Evolutionary conservation across 768 basidiomycete genomes (phyloP).

Genomic region (Trametes cubensis): DNA sequence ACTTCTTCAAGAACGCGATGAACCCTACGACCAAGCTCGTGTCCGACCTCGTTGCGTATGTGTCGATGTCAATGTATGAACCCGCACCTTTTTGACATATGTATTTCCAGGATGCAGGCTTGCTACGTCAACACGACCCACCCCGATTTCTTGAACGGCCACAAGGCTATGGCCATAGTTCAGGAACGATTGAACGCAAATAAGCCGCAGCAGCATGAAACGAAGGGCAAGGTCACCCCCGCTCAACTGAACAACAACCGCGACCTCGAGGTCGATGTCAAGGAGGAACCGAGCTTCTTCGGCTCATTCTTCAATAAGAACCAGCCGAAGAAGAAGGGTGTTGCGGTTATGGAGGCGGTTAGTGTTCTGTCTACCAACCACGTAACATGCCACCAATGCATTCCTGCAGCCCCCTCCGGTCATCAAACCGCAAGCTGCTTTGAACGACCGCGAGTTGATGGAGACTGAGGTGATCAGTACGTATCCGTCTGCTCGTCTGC

Average conservation of each 20-base stretch:
- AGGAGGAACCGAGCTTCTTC: slow-evolving; percentile 91
- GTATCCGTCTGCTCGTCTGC: slow-evolving; percentile 37
- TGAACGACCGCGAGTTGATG: slow-evolving; percentile 95
- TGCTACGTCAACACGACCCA: slow-evolving; percentile 99
- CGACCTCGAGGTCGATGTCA: slow-evolving; percentile 89
- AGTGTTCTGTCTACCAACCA: slow-evolving; percentile 4
- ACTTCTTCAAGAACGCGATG: slow-evolving; percentile 96
- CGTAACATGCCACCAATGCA: slow-evolving; percentile 23
- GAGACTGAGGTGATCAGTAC: slow-evolving; percentile 99
- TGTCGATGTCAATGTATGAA: neutral
- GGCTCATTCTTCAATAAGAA: slow-evolving; percentile 90
- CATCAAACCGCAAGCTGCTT: slow-evolving; percentile 87
- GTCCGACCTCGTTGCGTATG: slow-evolving; percentile 82
- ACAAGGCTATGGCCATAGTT: slow-evolving; percentile 94
- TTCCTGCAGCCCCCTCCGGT: slow-evolving; percentile 70
- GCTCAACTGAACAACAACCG: slow-evolving; percentile 86
- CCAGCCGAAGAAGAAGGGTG: slow-evolving; percentile 62
- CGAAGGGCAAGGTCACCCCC: slow-evolving; percentile 62
- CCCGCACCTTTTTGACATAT: neutral
- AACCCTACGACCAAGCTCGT: slow-evolving; percentile 94
- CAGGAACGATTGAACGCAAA: slow-evolving; percentile 78
- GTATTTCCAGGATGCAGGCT: slow-evolving; percentile 83
- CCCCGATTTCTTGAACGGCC: slow-evolving; percentile 96
- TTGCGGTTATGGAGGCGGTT: slow-evolving; percentile 61
- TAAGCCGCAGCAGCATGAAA: slow-evolving; percentile 69